phyloP scores from a whole-genome alignment of 2,329 filamentous ascomycete species.

The Fusarium sp. region DNA sequence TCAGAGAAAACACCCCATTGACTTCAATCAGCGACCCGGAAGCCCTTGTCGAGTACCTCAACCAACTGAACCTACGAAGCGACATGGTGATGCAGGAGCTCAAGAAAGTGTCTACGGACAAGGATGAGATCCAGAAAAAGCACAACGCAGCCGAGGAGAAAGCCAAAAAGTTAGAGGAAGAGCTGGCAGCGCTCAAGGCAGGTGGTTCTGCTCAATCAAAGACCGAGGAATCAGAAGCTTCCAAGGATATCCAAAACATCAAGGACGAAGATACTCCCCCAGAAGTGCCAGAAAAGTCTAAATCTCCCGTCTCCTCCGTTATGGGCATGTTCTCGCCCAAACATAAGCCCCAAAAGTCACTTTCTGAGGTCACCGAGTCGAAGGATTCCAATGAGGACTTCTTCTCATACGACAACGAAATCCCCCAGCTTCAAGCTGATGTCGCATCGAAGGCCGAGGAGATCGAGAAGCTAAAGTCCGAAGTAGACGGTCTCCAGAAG shows the following conservation, averaged over 20 bases:
- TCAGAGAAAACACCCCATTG: constrained; percentile 93
- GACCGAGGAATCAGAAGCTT: constrained; percentile 51
- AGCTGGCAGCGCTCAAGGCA: constrained; percentile 67
- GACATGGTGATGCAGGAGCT: constrained; percentile 96
- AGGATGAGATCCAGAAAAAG: constrained; percentile 83
- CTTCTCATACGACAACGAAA: constrained; percentile 92
- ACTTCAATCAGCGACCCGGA: constrained; percentile 88
- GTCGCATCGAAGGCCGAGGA: constrained; percentile 77
- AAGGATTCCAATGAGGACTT: constrained; percentile 74
- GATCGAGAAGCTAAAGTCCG: constrained; percentile 75
- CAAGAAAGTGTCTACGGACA: constrained; percentile 85
- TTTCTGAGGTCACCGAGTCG: constrained; percentile 44
- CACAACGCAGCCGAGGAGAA: constrained; percentile 76
- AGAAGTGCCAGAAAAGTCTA: constrained; percentile 52
- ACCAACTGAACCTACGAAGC: constrained; percentile 84
- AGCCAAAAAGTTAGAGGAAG: constrained; percentile 71
- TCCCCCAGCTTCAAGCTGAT: constrained; percentile 83
- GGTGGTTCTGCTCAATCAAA: constrained; percentile 47
- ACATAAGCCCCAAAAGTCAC: constrained; percentile 55
- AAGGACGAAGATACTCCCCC: constrained; percentile 43
- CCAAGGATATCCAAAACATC: constrained; percentile 50
- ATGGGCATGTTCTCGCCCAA: constrained; percentile 64
- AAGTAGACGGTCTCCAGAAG: constrained; percentile 76
- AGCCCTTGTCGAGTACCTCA: constrained; percentile 89
- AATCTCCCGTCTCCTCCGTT: constrained; percentile 63